These are phyloP conservation scores for Penicillium lividum DNA, from an alignment of 495 filamentous ascomycete species.

Conservation along the genomic window DNA sequence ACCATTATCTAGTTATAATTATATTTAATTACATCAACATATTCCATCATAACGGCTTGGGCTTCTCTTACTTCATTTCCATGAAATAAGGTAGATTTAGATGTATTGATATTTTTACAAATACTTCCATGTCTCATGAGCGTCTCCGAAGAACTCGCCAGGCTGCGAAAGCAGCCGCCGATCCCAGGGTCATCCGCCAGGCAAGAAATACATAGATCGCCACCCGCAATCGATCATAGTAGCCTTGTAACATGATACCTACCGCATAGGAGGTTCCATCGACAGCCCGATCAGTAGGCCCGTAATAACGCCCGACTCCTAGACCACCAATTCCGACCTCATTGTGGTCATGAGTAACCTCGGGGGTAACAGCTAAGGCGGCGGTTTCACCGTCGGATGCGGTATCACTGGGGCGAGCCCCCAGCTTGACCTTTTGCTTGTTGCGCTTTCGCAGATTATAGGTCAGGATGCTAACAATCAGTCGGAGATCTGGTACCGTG, in stretches of 20 bases:
- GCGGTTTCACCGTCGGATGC: constrained; percentile 45
- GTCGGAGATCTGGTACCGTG: constrained; percentile 62
- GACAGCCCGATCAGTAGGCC: constrained; percentile 25
- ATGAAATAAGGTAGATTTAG: neutral
- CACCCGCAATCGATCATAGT: constrained; percentile 62
- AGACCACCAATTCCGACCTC: constrained; percentile 49
- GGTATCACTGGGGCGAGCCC: constrained; percentile 39
- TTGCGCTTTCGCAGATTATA: constrained; percentile 61
- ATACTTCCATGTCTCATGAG: constrained; percentile 1
- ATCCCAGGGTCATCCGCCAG: constrained; percentile 40
- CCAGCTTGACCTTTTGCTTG: constrained; percentile 39
- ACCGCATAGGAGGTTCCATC: constrained; percentile 50
- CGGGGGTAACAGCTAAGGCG: constrained; percentile 38
- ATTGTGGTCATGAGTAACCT: constrained; percentile 33
- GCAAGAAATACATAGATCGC: constrained; percentile 57
- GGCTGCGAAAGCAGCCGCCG: constrained; percentile 31
- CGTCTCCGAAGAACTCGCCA: constrained; percentile 35
- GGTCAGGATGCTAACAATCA: constrained; percentile 62
- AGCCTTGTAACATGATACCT: constrained; percentile 65
- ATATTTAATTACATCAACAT: neutral
- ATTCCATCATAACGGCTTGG: no score
- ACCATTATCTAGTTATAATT: constrained; percentile 1
- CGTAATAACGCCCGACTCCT: constrained; percentile 49
- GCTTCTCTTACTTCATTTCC: neutral
- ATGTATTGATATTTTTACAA: constrained; percentile 8